phyloP scores from a whole-genome alignment of 2,329 filamentous ascomycete species.

The Talaromyces islandicus region DNA sequence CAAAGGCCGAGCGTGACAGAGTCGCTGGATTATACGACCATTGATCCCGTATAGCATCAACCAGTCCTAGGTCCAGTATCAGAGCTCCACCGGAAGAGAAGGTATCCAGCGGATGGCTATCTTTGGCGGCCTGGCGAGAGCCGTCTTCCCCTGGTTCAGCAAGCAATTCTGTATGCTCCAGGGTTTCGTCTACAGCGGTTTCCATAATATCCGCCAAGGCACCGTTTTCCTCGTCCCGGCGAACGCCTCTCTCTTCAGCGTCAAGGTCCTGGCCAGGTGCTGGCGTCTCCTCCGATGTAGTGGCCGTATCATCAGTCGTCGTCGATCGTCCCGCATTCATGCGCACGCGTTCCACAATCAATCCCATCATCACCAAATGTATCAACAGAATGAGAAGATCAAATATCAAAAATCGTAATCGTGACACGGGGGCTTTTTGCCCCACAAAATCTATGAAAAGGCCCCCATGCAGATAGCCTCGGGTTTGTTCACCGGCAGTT shows the following conservation, averaged over 20 bases:
- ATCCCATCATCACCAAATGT: conserved; percentile 53
- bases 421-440: conserved; percentile 52
- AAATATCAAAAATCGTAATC: conserved; percentile 46
- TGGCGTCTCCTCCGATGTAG: conserved; percentile 15
- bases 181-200: conserved; percentile 13
- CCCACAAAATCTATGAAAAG: conserved; percentile 61
- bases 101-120: conserved; percentile 31
- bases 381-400: conserved; percentile 51
- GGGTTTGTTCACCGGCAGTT: conserved; percentile 44
- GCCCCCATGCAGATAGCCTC: conserved; percentile 56
- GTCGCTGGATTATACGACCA: conserved; percentile 27
- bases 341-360: conserved; percentile 47
- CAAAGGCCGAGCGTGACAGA: conserved; percentile 18
- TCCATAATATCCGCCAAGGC: not conserved
- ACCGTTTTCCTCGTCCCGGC: conserved; percentile 27
- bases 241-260: conserved; percentile 53
- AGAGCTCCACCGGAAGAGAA: conserved; percentile 32
- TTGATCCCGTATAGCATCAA: conserved; percentile 32
- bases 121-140: conserved; percentile 13
- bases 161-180: conserved; percentile 23
- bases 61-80: conserved; percentile 32
- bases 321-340: conserved; percentile 26
- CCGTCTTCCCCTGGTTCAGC: conserved; percentile 27
- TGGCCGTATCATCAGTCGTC: conserved; percentile 14
- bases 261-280: conserved; percentile 48